Conservation (phyloP, 2,329 filamentous ascomycete species). For the Sclerotinia subarctica region DNA sequence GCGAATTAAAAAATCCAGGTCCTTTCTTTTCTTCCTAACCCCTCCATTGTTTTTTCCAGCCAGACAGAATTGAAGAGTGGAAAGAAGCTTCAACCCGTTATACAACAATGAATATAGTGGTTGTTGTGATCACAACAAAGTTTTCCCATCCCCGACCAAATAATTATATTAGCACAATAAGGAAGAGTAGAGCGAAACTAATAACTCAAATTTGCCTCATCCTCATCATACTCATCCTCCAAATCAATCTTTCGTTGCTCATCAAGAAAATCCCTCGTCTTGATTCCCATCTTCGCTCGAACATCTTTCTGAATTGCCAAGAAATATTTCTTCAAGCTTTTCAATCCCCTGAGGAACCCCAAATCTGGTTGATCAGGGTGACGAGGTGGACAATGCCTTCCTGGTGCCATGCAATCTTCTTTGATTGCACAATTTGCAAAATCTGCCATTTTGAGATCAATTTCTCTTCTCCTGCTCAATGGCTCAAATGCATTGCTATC, state of each 20-base stretch:
- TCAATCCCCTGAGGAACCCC: conserved; percentile 83
- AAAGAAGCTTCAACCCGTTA: background rate
- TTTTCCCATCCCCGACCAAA: background rate
- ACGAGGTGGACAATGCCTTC: conserved; percentile 72
- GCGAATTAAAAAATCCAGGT: background rate
- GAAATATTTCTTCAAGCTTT: conserved; percentile 79
- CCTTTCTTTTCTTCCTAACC: background rate
- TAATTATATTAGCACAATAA: background rate
- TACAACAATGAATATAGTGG: background rate
- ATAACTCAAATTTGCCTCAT: conserved; percentile 20
- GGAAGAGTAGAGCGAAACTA: background rate
- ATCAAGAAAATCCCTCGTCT: conserved; percentile 9
- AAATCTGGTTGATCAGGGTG: conserved; percentile 78
- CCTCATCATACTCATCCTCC: conserved; percentile 14
- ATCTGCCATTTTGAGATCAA: conserved; percentile 96
- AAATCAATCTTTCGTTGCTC: conserved; percentile 10
- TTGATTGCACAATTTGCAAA: conserved; percentile 97
- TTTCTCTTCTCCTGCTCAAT: conserved; percentile 47
- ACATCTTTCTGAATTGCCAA: conserved; percentile 81
- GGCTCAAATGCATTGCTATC: conserved; percentile 43
- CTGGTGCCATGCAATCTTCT: conserved; percentile 61
- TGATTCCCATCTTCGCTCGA: conserved; percentile 38
- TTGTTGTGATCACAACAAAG: background rate
- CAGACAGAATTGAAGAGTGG: background rate
- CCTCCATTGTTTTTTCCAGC: background rate